Percentiles rank a stretch among this genome's conserved stretches.
phyloP scores from a whole-genome alignment of 2,329 filamentous ascomycete genomes.

The Davidsoniella australis region DNA sequence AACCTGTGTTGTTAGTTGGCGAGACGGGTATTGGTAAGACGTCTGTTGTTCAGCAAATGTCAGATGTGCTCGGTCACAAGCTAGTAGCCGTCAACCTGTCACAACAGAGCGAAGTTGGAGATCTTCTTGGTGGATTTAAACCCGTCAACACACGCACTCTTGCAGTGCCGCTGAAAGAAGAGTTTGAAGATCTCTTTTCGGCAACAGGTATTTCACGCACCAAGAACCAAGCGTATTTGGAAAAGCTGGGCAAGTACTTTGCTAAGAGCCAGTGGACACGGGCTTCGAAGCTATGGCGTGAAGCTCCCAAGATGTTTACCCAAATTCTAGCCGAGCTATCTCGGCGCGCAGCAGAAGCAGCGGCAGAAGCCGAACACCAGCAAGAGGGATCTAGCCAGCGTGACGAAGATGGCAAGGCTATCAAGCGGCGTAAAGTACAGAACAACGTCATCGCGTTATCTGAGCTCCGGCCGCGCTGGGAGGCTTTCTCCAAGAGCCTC shows the following conservation, averaged over 20 bases:
- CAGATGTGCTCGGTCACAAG: conserved; percentile 66
- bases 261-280: conserved; percentile 75
- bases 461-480: conserved; percentile 53
- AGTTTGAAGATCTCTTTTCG: conserved; percentile 79
- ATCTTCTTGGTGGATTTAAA: conserved; percentile 90
- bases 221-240: conserved; percentile 75
- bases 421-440: conserved; percentile 39
- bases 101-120: conserved; percentile 94
- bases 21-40: conserved; percentile 99
- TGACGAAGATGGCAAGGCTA: conserved; percentile 34
- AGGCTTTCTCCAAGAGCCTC: conserved; percentile 56
- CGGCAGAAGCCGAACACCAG: conserved; percentile 21
- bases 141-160: conserved; percentile 80
- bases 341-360: conserved; percentile 22
- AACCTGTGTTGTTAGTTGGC: conserved; percentile 86
- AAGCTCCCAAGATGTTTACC: conserved; percentile 76
- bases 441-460: conserved; percentile 48
- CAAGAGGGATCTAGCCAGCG: conserved; percentile 19
- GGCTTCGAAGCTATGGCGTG: conserved; percentile 70
- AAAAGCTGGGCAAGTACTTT: conserved; percentile 62
- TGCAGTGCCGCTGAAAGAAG: conserved; percentile 77
- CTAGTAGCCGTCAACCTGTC: conserved; percentile 89
- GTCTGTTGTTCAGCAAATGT: conserved; percentile 83
- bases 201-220: conserved; percentile 70
- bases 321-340: conserved; percentile 43